Percentiles rank a stretch among this genome's conserved stretches.
These are phyloP conservation scores for Exophiala spinifera DNA, from an alignment of 2,329 filamentous ascomycete genomes.

Conservation along the genomic window DNA sequence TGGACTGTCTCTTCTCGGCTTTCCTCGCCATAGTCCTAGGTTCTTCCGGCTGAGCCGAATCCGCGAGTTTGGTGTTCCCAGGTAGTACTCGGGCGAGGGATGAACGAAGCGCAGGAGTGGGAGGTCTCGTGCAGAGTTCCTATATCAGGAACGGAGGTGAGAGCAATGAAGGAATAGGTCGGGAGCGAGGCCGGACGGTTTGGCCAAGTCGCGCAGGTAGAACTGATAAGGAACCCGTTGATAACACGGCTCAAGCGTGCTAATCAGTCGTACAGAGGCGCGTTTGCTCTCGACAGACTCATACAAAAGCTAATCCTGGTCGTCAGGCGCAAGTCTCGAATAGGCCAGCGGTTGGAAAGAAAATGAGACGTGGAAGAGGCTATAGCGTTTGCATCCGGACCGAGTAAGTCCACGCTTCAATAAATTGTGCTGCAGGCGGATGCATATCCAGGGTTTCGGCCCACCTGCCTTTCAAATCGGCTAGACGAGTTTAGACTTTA, in stretches of 20 bases:
- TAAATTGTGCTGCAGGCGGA: neutral
- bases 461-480: neutral
- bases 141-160: conserved; percentile 2
- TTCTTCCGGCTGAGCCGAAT: conserved; percentile 1
- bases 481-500: too few species aligned
- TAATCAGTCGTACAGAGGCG: neutral
- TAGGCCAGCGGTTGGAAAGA: too few species aligned
- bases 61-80: neutral
- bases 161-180: neutral
- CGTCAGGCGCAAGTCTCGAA: too few species aligned
- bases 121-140: conserved; percentile 5
- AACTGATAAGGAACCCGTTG: neutral
- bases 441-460: neutral
- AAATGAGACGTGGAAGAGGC: too few species aligned
- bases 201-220: neutral
- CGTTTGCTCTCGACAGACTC: too few species aligned
- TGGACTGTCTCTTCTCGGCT: conserved; percentile 5
- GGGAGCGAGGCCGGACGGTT: neutral
- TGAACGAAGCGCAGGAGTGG: neutral
- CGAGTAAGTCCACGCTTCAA: neutral
- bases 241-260: neutral
- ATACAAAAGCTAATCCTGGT: too few species aligned
- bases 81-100: neutral
- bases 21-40: conserved; percentile 6
- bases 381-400: neutral